Base-by-base conservation (phyloP, 495 filamentous ascomycete species). In the Xylaria intraflava region DNA sequence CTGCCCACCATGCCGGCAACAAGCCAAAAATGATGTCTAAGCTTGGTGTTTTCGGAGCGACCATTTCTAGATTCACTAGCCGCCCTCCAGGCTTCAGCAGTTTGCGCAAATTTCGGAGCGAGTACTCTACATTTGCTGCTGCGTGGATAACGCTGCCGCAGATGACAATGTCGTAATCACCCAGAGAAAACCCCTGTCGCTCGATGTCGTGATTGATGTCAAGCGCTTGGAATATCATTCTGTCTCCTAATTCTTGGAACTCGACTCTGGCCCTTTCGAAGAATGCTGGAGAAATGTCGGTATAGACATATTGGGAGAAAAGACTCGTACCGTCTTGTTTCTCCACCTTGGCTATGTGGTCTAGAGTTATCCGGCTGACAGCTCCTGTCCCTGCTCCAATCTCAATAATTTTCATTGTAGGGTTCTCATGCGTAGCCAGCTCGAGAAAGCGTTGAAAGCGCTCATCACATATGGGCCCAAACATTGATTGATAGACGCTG, bases 241-340 rank as follows among this genome's bases (percentile, higher is more conserved):
- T 52, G 3, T 58, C 44, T 17, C 59, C 43, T 20, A 53, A 45
- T 6, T 45, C 42, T 0, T 42, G 17, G 24, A 60, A 67, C 5
- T 50, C 29, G n/a, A 65, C 58, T 11, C 55, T 51, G 0, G 68
- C 68, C 23, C 66, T 69, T 41, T 76, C 72, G 29, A 82, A 80
- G 54, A 80, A 81, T 0, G 68, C 67, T 2, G 72, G 55, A 0
- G 78, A 80, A 2, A 82, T 70, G 45, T 83, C 80, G 1, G 79
- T 81, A 50, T 78, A 82, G 1, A 60, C 62, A 50, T 75, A 78
- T 5, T 70, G 66, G 19, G 56, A 23, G 55, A 68, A 73, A 14
- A 29, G 48, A 1, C 53, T 23, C 0, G 55, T 61, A 2, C 67
- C 65, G 3, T 33, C 57, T 30, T 54, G 26, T 27, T 42, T 23